Evolutionary conservation across 441 rosid species (phyloP).

Genomic region (Gossypium armourianum): DNA sequence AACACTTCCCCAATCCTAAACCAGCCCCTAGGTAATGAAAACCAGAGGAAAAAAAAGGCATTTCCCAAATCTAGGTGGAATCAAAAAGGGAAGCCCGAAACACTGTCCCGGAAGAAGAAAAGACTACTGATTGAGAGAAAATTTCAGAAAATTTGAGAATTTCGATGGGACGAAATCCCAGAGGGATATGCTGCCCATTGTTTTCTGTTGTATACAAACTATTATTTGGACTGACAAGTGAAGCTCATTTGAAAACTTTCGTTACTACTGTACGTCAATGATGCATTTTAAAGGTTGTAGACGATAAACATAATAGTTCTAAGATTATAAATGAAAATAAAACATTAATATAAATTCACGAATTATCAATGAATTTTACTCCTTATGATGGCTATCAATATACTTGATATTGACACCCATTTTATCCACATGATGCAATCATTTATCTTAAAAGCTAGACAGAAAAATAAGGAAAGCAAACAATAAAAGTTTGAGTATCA

Average conservation of each 20-base stretch:
- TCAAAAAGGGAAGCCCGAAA: background rate
- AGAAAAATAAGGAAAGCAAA: background rate
- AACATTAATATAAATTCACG: background rate
- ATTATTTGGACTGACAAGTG: background rate
- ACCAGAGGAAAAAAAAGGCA: background rate
- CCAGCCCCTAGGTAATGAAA: background rate
- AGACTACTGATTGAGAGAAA: background rate
- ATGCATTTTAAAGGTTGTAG: background rate
- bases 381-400: background rate
- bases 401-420: background rate
- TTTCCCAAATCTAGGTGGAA: background rate
- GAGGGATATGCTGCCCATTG: background rate
- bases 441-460: background rate
- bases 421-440: background rate
- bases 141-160: background rate
- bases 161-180: background rate
- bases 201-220: background rate
- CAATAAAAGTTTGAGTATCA: slow-evolving; percentile 8
- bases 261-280: background rate
- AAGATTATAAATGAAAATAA: background rate
- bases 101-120: background rate
- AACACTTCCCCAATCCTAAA: background rate
- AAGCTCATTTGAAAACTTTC: background rate
- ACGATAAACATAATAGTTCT: background rate
- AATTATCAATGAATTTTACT: background rate